Evolutionary conservation across 75 land plant genomes (phyloP).

Genomic region (Gnetum montanum): DNA sequence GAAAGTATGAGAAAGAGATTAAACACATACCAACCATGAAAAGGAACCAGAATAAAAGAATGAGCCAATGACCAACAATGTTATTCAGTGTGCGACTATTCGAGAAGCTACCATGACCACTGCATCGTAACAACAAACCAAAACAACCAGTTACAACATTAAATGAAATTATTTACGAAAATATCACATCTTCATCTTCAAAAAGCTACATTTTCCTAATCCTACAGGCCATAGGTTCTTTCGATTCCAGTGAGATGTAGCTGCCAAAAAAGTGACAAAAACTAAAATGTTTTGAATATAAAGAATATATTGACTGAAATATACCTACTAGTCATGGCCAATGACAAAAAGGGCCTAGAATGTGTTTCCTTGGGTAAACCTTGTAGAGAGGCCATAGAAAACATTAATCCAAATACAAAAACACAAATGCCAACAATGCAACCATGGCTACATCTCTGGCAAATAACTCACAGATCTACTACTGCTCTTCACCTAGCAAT

Average conservation of each 20-base stretch:
- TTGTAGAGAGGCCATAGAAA: conserved; percentile 83
- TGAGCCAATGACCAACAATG: conserved; percentile 76
- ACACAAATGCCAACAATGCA: conserved; percentile 58
- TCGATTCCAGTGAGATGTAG: too few species aligned
- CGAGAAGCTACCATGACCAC: conserved; percentile 98
- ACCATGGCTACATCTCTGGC: conserved; percentile 70
- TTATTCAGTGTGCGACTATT: conserved; percentile 48
- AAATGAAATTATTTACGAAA: too few species aligned
- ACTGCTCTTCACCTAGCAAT: conserved; percentile 83
- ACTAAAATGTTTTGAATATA: too few species aligned
- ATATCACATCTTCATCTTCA: too few species aligned
- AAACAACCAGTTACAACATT: neutral
- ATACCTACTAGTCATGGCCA: conserved; percentile 84
- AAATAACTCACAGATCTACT: conserved; percentile 80
- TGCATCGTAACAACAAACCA: conserved; percentile 16
- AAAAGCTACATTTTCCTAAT: too few species aligned
- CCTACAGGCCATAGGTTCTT: too few species aligned
- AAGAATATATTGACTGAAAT: neutral
- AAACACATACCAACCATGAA: conserved; percentile 95
- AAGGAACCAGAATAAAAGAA: conserved; percentile 87
- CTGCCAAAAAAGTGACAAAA: too few species aligned
- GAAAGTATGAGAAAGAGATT: too few species aligned
- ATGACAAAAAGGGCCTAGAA: conserved; percentile 96
- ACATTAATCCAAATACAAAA: conserved; percentile 64
- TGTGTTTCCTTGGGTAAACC: conserved; percentile 90